A percentile compares a stretch with the other conserved stretches of the same genome.
phyloP scores from a whole-genome alignment of 805 yeast species.

The Isabelozyma rhagii region DNA sequence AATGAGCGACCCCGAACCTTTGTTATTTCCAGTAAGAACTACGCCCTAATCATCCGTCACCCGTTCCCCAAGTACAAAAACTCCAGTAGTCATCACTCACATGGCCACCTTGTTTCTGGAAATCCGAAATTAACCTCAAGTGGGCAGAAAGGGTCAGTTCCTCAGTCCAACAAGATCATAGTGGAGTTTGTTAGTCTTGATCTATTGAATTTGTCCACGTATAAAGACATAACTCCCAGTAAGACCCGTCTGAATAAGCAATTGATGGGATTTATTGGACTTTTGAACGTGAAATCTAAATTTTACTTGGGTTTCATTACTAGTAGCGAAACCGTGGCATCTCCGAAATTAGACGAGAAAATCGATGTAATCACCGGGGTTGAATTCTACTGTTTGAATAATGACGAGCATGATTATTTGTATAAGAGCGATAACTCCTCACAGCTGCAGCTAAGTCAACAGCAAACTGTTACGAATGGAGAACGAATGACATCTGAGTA shows the following conservation, averaged over 20 bases:
- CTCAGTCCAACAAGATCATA: slow-evolving; percentile 24
- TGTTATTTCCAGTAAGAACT: slow-evolving; percentile 57
- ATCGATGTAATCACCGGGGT: slow-evolving; percentile 56
- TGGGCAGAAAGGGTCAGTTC: slow-evolving; percentile 22
- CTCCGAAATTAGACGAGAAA: slow-evolving; percentile 53
- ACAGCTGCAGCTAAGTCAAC: slow-evolving; percentile 29
- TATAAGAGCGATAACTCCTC: slow-evolving; percentile 3
- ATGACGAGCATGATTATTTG: slow-evolving; percentile 49
- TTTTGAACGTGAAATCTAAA: slow-evolving; percentile 51
- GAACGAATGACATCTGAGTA: slow-evolving; percentile 13
- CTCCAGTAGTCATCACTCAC: slow-evolving; percentile 11
- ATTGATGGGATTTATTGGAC: slow-evolving; percentile 60
- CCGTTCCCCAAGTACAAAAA: slow-evolving; percentile 29
- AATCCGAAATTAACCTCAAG: slow-evolving; percentile 6
- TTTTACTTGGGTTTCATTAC: slow-evolving; percentile 60
- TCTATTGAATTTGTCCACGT: slow-evolving; percentile 35
- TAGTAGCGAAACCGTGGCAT: slow-evolving; percentile 52
- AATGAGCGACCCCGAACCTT: slow-evolving; percentile 67
- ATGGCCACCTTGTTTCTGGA: slow-evolving; percentile 19
- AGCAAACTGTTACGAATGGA: slow-evolving; percentile 13
- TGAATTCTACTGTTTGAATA: slow-evolving; percentile 62
- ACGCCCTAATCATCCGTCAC: slow-evolving; percentile 59
- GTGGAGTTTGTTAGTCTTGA: slow-evolving; percentile 53
- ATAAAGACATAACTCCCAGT: slow-evolving; percentile 40
- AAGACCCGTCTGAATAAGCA: slow-evolving; percentile 16